Conservation (phyloP, 1,284 basidiomycete species). For the Neonothopanus nambi region DNA sequence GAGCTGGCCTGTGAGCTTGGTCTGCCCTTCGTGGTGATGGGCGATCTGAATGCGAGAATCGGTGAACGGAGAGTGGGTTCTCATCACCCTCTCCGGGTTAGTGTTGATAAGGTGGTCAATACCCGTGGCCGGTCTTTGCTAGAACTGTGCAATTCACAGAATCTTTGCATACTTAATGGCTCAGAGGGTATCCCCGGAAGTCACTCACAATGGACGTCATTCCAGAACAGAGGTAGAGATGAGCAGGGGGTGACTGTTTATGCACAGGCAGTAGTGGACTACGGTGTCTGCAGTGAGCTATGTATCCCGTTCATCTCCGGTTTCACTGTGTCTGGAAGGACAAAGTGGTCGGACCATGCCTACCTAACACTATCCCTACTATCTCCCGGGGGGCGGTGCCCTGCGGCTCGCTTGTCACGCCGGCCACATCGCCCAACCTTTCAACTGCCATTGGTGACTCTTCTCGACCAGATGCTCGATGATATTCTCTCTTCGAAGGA, state of each 20-base stretch:
- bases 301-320: background rate
- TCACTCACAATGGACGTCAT: background rate
- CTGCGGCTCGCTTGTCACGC: no score
- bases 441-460: no score
- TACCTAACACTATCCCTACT: no score
- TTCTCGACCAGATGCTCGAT: no score
- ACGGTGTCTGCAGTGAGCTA: background rate
- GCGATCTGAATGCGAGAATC: constrained; percentile 7
- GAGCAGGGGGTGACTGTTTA: no score
- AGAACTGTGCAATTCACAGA: background rate
- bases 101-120: background rate
- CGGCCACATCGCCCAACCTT: no score
- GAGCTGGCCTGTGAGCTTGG: background rate
- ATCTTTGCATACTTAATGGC: constrained; percentile 3
- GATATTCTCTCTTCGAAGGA: no score
- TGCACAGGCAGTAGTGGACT: background rate
- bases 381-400: no score
- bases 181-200: background rate
- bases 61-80: no score
- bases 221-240: background rate
- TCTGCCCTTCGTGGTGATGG: background rate
- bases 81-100: background rate
- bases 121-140: background rate
- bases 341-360: no score
- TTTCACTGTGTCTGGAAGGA: no score